Evolutionary conservation across 1,284 basidiomycete genomes (phyloP).

Genomic region (Melampsora abietis-canadensis): DNA sequence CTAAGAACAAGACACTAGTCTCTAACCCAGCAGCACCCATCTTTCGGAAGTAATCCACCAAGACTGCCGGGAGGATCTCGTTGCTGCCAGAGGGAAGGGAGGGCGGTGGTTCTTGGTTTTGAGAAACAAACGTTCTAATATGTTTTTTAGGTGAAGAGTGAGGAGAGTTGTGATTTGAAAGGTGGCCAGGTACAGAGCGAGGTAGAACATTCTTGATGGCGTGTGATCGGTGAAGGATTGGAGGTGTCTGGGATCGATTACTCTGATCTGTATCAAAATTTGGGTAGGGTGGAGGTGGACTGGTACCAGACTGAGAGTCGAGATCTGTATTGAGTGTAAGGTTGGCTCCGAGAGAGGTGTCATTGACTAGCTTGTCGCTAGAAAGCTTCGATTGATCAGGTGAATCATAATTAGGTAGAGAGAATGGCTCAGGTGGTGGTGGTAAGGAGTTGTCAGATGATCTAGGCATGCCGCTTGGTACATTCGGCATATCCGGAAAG

Average conservation of each 20-base stretch:
- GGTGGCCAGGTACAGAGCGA: not conserved
- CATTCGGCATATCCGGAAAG: conserved; percentile 19
- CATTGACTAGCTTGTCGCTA: conserved; percentile 17
- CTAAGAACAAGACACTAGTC: conserved; percentile 70
- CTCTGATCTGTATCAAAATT: conserved; percentile 25
- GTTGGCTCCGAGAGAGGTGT: conserved; percentile 24
- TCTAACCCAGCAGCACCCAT: conserved; percentile 17
- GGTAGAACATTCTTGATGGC: conserved; percentile 5
- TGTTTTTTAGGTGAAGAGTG: conserved; percentile 16
- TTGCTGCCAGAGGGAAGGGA: conserved; percentile 21
- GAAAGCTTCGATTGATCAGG: not conserved
- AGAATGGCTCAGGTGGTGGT: conserved; percentile 35
- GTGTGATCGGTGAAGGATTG: conserved; percentile 13
- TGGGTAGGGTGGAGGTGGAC: conserved; percentile 32
- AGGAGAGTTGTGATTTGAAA: conserved; percentile 10
- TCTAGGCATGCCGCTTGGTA: conserved; percentile 13
- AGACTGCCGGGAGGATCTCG: conserved; percentile 31
- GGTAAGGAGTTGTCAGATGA: conserved; percentile 7
- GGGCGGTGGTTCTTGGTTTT: not conserved
- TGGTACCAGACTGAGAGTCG: not conserved
- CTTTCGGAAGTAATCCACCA: conserved; percentile 38
- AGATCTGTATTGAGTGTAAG: conserved; percentile 3
- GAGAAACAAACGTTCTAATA: not conserved
- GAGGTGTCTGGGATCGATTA: not conserved
- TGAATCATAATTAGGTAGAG: conserved; percentile 7